Base-by-base conservation (phyloP, 2,329 filamentous ascomycete genomes). In the Exophiala xenobiotica region DNA sequence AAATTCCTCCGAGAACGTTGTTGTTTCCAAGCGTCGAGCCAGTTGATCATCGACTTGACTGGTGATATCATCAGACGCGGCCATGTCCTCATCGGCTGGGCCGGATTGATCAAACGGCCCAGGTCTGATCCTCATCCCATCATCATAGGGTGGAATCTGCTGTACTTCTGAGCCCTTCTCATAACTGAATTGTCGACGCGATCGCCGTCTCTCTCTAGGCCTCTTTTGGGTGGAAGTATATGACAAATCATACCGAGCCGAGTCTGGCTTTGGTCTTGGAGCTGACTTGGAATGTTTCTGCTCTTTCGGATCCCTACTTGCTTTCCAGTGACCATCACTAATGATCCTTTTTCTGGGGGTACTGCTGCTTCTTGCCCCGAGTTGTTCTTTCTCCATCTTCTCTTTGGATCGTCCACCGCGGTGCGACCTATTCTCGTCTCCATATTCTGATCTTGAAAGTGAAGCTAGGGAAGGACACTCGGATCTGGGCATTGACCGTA, bases 291-390 rank as follows among this genome's bases (percentile, higher is more conserved):
- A 14, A 19, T 16, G n/a, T 39, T 37, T 51, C 4, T 43, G 41
- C 7, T 50, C 42, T 18, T 43, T 53, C 1, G 26, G 16, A 1
- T 55, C 46, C 24, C 24, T 49, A 23, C 76, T 78, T 53, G 76
- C 78, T 55, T 78, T 80, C 67, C 92, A 97, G 71, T 96, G 88
- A 48, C 88, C 87, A 71, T 97, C 92, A 67, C 91, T 96, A 55
- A 96, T 83, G 47, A 97, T 89, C 57, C 91, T 83, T 77, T 95
- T 96, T 72, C 89, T 90, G 12, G 92, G 92, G 39, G 88, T 82
- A 43, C 76, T 82, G 65, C 70, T 77, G 61, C 70, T 74, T 65
- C 65, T 51, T 68, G 68, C 63, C 35, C 65, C 26, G 8, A 41
- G 58, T 46, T 65, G 54, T 27, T 51, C 20, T 12, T 59, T 33